These are phyloP conservation scores for Castanea sativa DNA, from an alignment of 306 rosid species.

Conservation along the genomic window DNA sequence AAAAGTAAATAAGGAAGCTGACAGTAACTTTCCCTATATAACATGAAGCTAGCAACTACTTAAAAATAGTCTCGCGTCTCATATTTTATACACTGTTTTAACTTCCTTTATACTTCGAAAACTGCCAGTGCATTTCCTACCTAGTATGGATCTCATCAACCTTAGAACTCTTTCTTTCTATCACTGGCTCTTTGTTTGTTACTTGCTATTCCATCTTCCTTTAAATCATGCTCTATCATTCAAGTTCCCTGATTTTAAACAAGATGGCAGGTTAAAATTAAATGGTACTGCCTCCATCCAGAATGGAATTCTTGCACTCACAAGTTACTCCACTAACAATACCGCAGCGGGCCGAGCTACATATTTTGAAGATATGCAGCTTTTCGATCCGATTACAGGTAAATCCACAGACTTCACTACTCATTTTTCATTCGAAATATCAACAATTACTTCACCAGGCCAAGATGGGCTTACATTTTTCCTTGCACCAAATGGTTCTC, in stretches of 20 bases:
- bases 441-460: neutral
- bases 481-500: neutral
- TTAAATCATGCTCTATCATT: neutral
- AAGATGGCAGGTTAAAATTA: neutral
- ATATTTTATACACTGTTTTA: neutral
- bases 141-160: neutral
- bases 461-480: conserved; percentile 4
- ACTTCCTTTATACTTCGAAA: neutral
- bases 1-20: too few species aligned
- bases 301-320: neutral
- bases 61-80: too few species aligned
- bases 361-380: neutral
- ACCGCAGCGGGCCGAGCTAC: neutral
- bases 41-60: too few species aligned
- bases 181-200: neutral
- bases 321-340: neutral
- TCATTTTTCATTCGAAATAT: neutral
- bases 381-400: neutral
- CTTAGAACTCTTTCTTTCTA: neutral
- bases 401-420: neutral
- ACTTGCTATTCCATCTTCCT: neutral
- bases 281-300: neutral
- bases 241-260: neutral
- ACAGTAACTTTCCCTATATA: too few species aligned
- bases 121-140: neutral